These are phyloP conservation scores for Septoria linicola DNA, from an alignment of 2,329 filamentous ascomycete species.

Conservation along the genomic window DNA sequence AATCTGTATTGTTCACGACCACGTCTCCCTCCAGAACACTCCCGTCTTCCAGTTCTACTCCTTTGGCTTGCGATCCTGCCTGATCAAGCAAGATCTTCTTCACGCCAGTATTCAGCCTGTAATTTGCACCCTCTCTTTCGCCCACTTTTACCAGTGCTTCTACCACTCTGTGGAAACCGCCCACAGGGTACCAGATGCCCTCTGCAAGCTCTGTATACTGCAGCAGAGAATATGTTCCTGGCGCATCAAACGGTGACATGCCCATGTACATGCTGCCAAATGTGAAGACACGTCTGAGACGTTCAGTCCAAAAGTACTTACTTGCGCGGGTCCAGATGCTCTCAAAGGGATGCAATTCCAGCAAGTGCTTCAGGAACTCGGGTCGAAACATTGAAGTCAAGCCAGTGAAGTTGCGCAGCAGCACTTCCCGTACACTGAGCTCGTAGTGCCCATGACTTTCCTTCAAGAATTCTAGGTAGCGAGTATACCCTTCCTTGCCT, in stretches of 20 bases:
- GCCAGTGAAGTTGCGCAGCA: constrained; percentile 66
- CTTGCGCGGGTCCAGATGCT: constrained; percentile 65
- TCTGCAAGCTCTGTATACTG: constrained; percentile 75
- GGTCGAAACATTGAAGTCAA: constrained; percentile 58
- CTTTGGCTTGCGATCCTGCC: constrained; percentile 55
- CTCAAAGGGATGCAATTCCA: constrained; percentile 68
- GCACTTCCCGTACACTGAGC: constrained; percentile 62
- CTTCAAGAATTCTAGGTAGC: constrained; percentile 65
- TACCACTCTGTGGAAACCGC: constrained; percentile 65
- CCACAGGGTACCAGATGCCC: constrained; percentile 73
- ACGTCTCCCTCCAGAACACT: constrained; percentile 62
- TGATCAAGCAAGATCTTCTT: constrained; percentile 53
- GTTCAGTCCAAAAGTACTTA: constrained; percentile 68
- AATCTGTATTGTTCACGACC: constrained; percentile 70
- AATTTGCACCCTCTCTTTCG: constrained; percentile 60
- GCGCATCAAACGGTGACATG: constrained; percentile 74
- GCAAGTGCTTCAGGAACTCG: constrained; percentile 58
- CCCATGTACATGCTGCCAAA: constrained; percentile 84
- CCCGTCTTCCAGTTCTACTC: constrained; percentile 60
- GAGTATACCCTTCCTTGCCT: constrained; percentile 66
- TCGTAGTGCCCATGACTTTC: constrained; percentile 72
- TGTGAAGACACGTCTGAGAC: constrained; percentile 68
- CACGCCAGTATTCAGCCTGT: constrained; percentile 60
- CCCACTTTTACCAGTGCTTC: constrained; percentile 64
- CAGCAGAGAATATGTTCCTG: constrained; percentile 69